Evolutionary conservation across 192 early-diverging fungal genomes (phyloP).

Genomic region (Podila epicladia): DNA sequence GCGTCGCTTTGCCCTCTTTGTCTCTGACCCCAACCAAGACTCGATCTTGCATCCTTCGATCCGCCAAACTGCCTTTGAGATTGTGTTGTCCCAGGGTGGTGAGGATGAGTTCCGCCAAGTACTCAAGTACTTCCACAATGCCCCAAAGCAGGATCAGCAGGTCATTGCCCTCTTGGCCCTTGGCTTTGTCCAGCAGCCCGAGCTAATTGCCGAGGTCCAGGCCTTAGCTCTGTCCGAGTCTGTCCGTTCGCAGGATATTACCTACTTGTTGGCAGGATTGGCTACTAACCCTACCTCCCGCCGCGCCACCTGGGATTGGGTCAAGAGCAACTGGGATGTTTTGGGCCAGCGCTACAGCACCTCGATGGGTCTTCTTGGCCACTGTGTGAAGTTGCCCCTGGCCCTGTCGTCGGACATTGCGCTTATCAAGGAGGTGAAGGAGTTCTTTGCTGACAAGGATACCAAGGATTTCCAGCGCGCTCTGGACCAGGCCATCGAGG

Average conservation of each 20-base stretch:
- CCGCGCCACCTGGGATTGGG: constrained; percentile 72
- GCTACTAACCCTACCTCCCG: constrained; percentile 64
- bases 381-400: constrained; percentile 47
- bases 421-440: constrained; percentile 68
- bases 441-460: constrained; percentile 74
- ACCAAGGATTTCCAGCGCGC: constrained; percentile 72
- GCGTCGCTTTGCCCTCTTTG: constrained; percentile 73
- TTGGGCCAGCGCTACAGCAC: constrained; percentile 53
- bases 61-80: constrained; percentile 74
- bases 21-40: constrained; percentile 66
- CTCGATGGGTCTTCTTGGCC: constrained; percentile 58
- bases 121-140: constrained; percentile 66
- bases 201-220: constrained; percentile 69
- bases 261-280: constrained; percentile 57
- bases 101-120: constrained; percentile 72
- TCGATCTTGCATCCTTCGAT: constrained; percentile 81
- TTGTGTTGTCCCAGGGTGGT: constrained; percentile 71
- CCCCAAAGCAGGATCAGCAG: constrained; percentile 72
- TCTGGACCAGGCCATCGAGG: constrained; percentile 80
- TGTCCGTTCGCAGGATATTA: constrained; percentile 79
- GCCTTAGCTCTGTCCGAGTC: constrained; percentile 69
- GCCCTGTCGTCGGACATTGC: constrained; percentile 49
- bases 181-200: constrained; percentile 64
- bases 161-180: constrained; percentile 71
- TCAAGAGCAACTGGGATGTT: constrained; percentile 65